A percentile compares a stretch with the other conserved stretches of the same genome.
Conservation (phyloP, 192 early-diverging fungal genomes). For the Backusella psychrophila region DNA sequence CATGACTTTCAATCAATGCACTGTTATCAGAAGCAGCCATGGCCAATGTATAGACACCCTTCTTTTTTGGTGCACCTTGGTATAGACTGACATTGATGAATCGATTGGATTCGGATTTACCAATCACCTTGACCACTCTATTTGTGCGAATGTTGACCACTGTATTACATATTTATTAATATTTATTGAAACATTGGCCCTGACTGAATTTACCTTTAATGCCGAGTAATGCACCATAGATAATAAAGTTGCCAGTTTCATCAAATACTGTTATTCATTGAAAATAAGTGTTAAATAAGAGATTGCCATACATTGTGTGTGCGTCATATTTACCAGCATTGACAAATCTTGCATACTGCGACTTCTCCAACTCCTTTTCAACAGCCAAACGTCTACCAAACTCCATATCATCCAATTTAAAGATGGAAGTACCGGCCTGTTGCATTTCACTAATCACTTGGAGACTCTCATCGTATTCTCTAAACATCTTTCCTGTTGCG, state of each 20-base stretch:
- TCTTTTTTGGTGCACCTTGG: slow-evolving; percentile 88
- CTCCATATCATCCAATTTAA: slow-evolving; percentile 95
- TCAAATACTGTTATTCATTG: slow-evolving; percentile 60
- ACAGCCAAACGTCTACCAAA: slow-evolving; percentile 90
- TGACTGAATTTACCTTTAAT: slow-evolving; percentile 62
- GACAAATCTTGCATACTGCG: slow-evolving; percentile 56
- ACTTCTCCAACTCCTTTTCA: slow-evolving; percentile 83
- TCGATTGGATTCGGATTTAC: slow-evolving; percentile 88
- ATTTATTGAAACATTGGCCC: not conserved
- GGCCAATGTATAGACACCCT: slow-evolving; percentile 69
- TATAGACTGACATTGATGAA: slow-evolving; percentile 88
- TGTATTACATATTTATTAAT: too few relatives aligned
- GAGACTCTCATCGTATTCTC: slow-evolving; percentile 92
- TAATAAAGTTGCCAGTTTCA: slow-evolving; percentile 81
- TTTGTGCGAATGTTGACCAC: slow-evolving; percentile 85
- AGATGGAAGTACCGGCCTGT: slow-evolving; percentile 71
- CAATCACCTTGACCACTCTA: slow-evolving; percentile 80
- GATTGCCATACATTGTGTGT: too few relatives aligned
- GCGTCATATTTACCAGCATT: slow-evolving; percentile 58
- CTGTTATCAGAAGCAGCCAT: slow-evolving; percentile 89
- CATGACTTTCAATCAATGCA: slow-evolving; percentile 61
- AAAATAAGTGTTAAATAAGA: too few relatives aligned
- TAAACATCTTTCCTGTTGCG: slow-evolving; percentile 77
- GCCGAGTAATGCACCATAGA: slow-evolving; percentile 92
- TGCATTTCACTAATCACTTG: slow-evolving; percentile 85